Conservation (phyloP, 2,329 filamentous ascomycete species). For the Scedosporium aurantiacum region DNA sequence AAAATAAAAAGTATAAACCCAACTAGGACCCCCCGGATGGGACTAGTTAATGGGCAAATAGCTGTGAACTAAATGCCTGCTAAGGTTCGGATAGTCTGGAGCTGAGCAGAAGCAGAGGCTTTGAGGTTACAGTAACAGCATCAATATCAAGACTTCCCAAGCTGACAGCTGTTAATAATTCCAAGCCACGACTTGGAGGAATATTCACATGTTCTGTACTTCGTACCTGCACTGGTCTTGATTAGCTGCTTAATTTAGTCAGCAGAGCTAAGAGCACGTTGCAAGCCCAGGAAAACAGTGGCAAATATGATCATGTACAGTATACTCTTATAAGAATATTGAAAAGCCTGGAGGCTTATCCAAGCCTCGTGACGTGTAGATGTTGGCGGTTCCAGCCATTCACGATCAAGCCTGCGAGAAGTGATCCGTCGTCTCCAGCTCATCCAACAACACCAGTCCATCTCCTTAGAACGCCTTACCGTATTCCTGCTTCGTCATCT, state of each 20-base stretch:
- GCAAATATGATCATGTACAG: no score
- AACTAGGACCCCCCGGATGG: neutral
- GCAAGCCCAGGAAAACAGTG: no score
- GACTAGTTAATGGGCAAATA: neutral
- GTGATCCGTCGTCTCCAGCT: neutral
- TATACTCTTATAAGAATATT: no score
- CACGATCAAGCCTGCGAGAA: neutral
- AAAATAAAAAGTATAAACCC: conserved; percentile 2
- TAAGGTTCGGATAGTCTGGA: neutral
- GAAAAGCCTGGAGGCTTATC: neutral
- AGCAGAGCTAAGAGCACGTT: neutral
- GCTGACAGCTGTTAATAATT: neutral
- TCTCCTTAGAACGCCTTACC: neutral
- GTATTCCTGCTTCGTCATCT: conserved; percentile 3
- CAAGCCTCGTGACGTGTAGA: conserved; percentile 5
- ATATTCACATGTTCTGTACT: neutral
- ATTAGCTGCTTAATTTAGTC: neutral
- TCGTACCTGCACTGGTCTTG: neutral
- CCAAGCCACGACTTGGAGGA: neutral
- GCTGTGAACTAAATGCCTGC: neutral
- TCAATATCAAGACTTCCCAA: neutral
- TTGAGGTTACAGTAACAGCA: neutral
- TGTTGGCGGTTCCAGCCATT: neutral
- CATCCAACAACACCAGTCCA: neutral
- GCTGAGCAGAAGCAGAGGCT: neutral